Evolutionary conservation across 2,329 filamentous ascomycete species (phyloP), one percentile per base, ranked within the genome.

Genomic region (Aspergillus sp.): DNA sequence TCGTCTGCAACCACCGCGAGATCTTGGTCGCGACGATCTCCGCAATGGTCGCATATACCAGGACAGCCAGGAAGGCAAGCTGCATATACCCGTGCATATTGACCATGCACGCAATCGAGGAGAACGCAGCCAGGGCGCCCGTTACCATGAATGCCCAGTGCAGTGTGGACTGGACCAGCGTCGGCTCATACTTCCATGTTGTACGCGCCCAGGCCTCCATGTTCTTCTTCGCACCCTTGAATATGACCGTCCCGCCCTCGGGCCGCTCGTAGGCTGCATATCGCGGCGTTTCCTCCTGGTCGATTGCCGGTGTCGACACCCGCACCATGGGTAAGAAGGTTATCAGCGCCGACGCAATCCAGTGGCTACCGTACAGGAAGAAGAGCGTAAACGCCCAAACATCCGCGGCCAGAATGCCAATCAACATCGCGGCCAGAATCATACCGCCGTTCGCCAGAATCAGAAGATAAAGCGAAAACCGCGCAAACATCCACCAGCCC

Each of bases 31-130:
- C 68, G 4, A 61, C 47, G 24, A 71, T 68, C 56, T 71, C 69
- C 1, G 68, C 69, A 1, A 70, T 34, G 4, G 68, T 68, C 1
- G 68, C 62, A 48, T 69, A 71, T 12, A 68, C 52, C 26, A 72
- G 39, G 2, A 70, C 59, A 1, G 47, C 69, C 5, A 72, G 54
- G 36, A 71, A 71, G 1, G 56, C 68, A 11, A 72, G 58, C 43
- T 72, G 70, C 58, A 71, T 60, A 26, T 62, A 61, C 4, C 69
- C 66, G 7, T 61, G 61, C 70, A 72, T 72, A 34, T 72, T 72
- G 17, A 72, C 70, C 70, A 71, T 72, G 52, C 69, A 72, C 8
- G 70, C 69, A n/a, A 71, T 63, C 1, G 69, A 71, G 4, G 63
- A 58, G 3, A 69, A 62, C 0, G 66, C 68, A 3, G 66, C 64